Evolutionary conservation across 768 basidiomycete species (phyloP), one percentile per base, ranked within the genome.

Genomic region (Russula griseocarnosa): DNA sequence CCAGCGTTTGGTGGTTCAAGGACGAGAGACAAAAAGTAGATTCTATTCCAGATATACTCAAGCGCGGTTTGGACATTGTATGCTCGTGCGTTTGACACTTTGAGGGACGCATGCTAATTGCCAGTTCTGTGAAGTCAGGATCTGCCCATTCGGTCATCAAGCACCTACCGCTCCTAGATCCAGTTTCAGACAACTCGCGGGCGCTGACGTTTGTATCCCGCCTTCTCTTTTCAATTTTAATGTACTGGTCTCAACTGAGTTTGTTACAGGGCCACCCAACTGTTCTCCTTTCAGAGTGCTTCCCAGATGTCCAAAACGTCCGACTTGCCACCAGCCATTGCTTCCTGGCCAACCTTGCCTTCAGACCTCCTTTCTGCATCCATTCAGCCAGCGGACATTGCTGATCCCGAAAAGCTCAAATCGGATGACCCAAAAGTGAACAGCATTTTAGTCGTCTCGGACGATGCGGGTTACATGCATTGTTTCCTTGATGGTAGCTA

Each of bases 271-370:
- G 86, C 87, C 9, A 86, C 86, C 60, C 87, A 92, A 75, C 75
- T 92, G 46, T 93, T 93, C 72, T 86, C 88, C 46, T 91, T 92
- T 71, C 87, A 90, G 75, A 85, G 84, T 44, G 82, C 83, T 11
- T 83, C 85, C 60, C 83, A 81, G 16, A 82, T 78, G 36, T 72
- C 72, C 30, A 73, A 75, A 49, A 80, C 79, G 68, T 73, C 78
- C 26, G 73, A 76, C 7, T 72, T 82, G 22, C 89, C 90, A n/a
- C 74, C 79, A 50, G 74, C 83, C 44, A 87, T 93, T 58, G 77
- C 78, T 24, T 71, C 76, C 34, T 92, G 92, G 90, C 90, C 92
- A 9, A 80, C 82, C 8, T 77, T 93, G 32, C 78, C 82, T 20
- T 70, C 79, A 10, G 82, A 84, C 70, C 79, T 77, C 42, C 72